Conservation (phyloP, 2,329 filamentous ascomycete species). For the Stagonosporopsis cucurbitacearum region DNA sequence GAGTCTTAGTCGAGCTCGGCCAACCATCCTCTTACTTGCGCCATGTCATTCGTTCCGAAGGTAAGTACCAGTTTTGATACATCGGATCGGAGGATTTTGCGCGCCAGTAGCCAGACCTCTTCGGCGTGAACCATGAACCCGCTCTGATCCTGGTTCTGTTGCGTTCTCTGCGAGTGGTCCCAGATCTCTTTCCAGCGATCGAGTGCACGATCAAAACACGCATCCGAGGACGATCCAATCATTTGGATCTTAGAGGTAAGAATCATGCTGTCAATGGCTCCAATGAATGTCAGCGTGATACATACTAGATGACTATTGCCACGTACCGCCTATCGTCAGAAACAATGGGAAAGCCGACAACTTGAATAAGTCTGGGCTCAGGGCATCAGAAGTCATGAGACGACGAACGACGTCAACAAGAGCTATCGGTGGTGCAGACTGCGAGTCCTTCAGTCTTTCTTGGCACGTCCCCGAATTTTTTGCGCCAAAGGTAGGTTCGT, state of each 20-base stretch:
- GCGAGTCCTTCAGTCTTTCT: background rate
- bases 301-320: background rate
- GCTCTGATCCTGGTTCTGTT: conserved; percentile 48
- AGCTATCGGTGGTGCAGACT: background rate
- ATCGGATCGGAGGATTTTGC: background rate
- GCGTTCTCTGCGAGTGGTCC: background rate
- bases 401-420: background rate
- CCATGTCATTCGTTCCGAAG: conserved; percentile 2
- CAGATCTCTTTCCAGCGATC: conserved; percentile 7
- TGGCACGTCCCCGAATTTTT: background rate
- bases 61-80: background rate
- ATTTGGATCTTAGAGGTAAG: background rate
- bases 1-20: background rate
- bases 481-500: background rate
- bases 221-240: background rate
- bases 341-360: conserved; percentile 1
- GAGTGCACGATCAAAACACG: conserved; percentile 3
- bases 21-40: background rate
- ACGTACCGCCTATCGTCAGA: background rate
- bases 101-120: background rate
- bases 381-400: background rate
- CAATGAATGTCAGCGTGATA: background rate
- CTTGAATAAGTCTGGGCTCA: background rate
- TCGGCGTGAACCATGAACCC: conserved; percentile 4
- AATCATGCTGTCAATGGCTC: conserved; percentile 1